Evolutionary conservation across 371 early-diverging fungal species (phyloP).

Genomic region (Mucor velutinosus): DNA sequence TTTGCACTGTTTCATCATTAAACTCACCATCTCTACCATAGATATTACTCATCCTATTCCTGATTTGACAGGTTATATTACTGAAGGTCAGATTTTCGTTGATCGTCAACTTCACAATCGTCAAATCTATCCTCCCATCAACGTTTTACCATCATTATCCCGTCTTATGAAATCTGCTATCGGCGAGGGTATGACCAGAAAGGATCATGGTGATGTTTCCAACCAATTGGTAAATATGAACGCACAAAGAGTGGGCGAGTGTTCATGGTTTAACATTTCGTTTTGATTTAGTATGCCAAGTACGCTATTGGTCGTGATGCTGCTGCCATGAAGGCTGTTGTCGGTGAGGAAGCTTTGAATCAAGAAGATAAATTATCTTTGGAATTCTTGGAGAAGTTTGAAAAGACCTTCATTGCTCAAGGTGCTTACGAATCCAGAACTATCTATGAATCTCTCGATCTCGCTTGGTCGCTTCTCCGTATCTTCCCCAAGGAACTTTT

Average conservation of each 20-base stretch:
- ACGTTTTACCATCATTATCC: slow-evolving; percentile 99
- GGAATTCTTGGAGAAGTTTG: slow-evolving; percentile 99
- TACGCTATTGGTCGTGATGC: slow-evolving; percentile 99
- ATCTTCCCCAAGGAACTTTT: slow-evolving; percentile 99
- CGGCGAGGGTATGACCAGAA: slow-evolving; percentile 99
- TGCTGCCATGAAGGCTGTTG: slow-evolving; percentile 99
- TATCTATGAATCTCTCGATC: slow-evolving; percentile 97
- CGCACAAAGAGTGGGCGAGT: background rate
- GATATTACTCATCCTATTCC: slow-evolving; percentile 99
- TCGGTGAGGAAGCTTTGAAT: slow-evolving; percentile 99
- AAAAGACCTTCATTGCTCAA: slow-evolving; percentile 98
- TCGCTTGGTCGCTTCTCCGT: slow-evolving; percentile 98
- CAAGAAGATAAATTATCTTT: slow-evolving; percentile 98
- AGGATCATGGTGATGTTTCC: slow-evolving; percentile 99
- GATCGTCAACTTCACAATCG: slow-evolving; percentile 99
- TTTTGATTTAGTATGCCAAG: slow-evolving; percentile 88
- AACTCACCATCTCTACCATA: slow-evolving; percentile 22
- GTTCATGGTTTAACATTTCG: background rate
- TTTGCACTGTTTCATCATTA: background rate
- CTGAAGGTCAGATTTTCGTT: slow-evolving; percentile 99
- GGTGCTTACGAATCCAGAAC: slow-evolving; percentile 93
- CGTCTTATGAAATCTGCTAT: slow-evolving; percentile 99
- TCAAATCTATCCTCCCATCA: slow-evolving; percentile 99
- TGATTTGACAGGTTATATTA: slow-evolving; percentile 99
- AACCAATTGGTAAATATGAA: slow-evolving; percentile 90